A percentile compares a stretch with the other conserved stretches of the same genome.
These are phyloP conservation scores for Solanum ossicruentum DNA, from an alignment of 257 asterid genomes.

Conservation along the genomic window DNA sequence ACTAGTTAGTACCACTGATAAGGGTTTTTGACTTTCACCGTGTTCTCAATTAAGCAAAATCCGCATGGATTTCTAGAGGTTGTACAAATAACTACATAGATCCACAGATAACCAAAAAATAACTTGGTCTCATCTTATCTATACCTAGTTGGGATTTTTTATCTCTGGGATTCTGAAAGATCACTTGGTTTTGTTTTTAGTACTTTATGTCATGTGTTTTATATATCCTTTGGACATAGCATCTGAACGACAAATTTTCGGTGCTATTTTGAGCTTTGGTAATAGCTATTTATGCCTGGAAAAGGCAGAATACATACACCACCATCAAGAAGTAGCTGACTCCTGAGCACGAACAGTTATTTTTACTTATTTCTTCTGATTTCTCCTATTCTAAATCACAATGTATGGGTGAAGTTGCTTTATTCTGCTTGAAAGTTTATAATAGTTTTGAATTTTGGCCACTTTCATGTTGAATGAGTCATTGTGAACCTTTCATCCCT, in stretches of 20 bases:
- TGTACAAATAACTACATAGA: not conserved
- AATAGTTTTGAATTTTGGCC: not conserved
- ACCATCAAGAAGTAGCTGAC: not conserved
- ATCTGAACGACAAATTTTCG: not conserved
- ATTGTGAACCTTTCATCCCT: not conserved
- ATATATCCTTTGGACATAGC: not conserved
- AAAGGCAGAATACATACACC: not conserved
- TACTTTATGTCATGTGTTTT: not conserved
- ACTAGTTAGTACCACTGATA: not conserved
- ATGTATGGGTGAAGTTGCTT: not conserved
- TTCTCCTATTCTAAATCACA: not conserved
- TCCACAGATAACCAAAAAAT: not conserved
- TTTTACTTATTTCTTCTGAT: not conserved
- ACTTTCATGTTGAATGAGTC: not conserved
- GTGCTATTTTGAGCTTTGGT: not conserved
- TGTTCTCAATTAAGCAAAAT: not conserved
- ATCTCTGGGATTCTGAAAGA: not conserved
- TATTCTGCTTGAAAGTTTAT: not conserved
- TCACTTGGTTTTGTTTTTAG: not conserved
- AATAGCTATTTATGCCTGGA: not conserved
- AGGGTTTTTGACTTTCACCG: not conserved
- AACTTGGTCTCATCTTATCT: not conserved
- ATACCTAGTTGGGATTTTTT: not conserved
- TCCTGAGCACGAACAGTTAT: not conserved
- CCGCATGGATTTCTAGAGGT: not conserved